Evolutionary conservation across 1,284 basidiomycete species (phyloP), one percentile per base, ranked within the genome.

Genomic region (Malassezia equina): DNA sequence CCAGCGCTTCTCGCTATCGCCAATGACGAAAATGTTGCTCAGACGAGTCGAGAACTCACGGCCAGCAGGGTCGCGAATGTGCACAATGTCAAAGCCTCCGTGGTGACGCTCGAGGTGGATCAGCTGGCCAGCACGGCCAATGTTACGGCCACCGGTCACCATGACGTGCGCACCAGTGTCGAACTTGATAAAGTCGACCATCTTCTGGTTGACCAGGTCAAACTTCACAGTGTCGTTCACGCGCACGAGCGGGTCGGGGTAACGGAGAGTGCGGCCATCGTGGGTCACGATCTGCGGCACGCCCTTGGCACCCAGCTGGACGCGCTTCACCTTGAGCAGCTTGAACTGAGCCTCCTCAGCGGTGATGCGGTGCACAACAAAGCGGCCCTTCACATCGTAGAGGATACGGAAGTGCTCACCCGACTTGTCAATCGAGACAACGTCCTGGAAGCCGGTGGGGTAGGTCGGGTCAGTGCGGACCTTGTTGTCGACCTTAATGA

Each of bases 391-490:
- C 79, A 95, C 84, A 76, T 98, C 94, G 82, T 98, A 98, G 48
- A 99, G 82, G 68, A 98, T 84, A 78, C 93, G 93, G 86, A 98
- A 99, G 82, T 96, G 86, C 80, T 99, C 93, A 79, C 88, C 89
- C 46, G 93, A 96, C 78, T 91, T 91, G 79, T 98, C 94, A 68
- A 99, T 89, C 58, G 89, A 84, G 77, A 99, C 82, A 60, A 96
- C 93, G 78, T 98, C 90, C 89, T 86, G 86, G 84, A 94, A 98
- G 64, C 93, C 93, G 71, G 91, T 82, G 64, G 93, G 93, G 83
- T 84, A 99, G 73, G 88, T 95, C 70, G 86, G 81, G 78, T 99
- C 94, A 59, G 94, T 99, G 79, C 94, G 85, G 77, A 98, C 91
- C 81, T 99, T 99, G 78, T 82, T 83, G 80, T 99, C 93, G 75